Evolutionary conservation across 169 alveolate species (phyloP), one percentile per base, ranked within the genome.

Genomic region (Eimeria zaria): DNA sequence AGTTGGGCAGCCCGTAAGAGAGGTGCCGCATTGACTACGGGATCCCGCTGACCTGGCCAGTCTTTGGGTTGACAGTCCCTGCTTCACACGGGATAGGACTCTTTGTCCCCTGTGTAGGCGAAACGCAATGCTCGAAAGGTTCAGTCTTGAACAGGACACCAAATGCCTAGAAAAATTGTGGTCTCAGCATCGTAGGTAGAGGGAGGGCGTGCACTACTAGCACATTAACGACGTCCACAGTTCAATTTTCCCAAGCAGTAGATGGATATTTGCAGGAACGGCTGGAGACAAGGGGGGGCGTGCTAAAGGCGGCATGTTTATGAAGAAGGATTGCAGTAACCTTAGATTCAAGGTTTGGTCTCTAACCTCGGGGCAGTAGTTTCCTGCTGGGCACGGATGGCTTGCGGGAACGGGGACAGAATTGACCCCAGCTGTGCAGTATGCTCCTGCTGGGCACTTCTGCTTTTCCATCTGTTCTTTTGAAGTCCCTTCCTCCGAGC

Each of bases 381-480:
- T 39, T 39, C 93, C 93, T 46, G 93, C 76, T 39, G 81, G 64
- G 71, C 93, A 85, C 30, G 93, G 93, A 24, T 85, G 93, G 69
- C 93, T 85, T n/a, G 93, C 93, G 24, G 80, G 80, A 18, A 60
- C 33, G 39, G 93, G 93, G 46, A 85, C 60, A 60, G 93, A 62
- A 36, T 41, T 33, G 69, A 62, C 80, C 18, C 93, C 93, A 11
- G 58, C 80, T 22, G 36, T n/a, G 81, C 93, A 85, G 51, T 58
- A 85, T 48, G 80, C 80, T 20, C 93, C 93, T 58, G 80, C 93
- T n/a, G 93, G 93, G 48, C 93, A 85, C 80, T 39, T 60, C 46
- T 85, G 93, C 93, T 85, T 60, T n/a, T 85, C 80, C 93, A 85
- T 85, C 44, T 62, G 58, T 39, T 85, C 81, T 4, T n/a, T 39